Evolutionary conservation across 2,329 filamentous ascomycete genomes (phyloP).

Genomic region (Aspergillus sp.): DNA sequence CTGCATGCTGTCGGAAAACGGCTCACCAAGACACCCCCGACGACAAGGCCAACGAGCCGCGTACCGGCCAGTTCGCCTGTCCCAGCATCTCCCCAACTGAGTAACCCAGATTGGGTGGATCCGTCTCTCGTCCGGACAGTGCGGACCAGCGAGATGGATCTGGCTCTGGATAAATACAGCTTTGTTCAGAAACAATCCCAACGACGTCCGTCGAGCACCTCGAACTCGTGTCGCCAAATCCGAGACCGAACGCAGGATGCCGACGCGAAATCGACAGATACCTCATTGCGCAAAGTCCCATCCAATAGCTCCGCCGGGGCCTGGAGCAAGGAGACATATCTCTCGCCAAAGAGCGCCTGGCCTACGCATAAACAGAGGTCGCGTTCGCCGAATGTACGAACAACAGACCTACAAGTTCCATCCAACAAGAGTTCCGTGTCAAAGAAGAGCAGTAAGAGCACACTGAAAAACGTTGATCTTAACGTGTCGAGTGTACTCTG

Average conservation of each 20-base stretch:
- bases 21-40: conserved; percentile 27
- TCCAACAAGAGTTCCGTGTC: conserved; percentile 23
- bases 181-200: conserved; percentile 17
- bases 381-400: conserved; percentile 19
- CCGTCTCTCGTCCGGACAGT: conserved; percentile 29
- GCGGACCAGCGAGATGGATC: conserved; percentile 33
- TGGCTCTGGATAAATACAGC: conserved; percentile 30
- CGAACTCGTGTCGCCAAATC: conserved; percentile 23
- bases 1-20: conserved; percentile 21
- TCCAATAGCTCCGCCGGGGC: conserved; percentile 23
- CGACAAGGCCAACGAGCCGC: conserved; percentile 4
- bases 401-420: conserved; percentile 11
- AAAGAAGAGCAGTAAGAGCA: conserved; percentile 40
- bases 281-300: conserved; percentile 16
- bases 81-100: conserved; percentile 17
- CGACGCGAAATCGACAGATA: conserved; percentile 18
- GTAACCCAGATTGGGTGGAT: conserved; percentile 22
- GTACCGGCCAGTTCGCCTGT: too few relatives aligned
- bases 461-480: conserved; percentile 40
- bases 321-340: conserved; percentile 25
- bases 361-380: conserved; percentile 14
- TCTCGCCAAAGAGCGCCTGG: conserved; percentile 21
- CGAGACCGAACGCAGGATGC: conserved; percentile 21
- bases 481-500: conserved; percentile 47
- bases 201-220: conserved; percentile 20